These are phyloP conservation scores for Cubamyces lactineus DNA, from an alignment of 768 basidiomycete genomes.

Conservation along the genomic window DNA sequence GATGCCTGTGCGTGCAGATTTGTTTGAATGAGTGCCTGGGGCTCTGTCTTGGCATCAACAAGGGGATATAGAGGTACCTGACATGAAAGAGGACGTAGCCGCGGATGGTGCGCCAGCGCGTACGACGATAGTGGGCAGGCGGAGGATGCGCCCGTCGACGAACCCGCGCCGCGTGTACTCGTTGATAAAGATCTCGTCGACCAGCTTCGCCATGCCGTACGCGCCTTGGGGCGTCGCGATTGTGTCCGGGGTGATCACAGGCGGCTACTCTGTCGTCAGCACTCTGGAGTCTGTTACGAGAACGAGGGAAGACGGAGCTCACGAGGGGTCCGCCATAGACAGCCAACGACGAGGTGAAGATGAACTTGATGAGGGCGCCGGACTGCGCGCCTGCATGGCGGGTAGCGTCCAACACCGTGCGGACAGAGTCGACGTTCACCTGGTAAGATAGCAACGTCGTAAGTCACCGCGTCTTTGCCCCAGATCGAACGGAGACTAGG, in stretches of 20 bases:
- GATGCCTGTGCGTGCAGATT: slow-evolving; percentile 39
- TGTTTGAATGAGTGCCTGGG: neutral
- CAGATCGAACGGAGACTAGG: neutral
- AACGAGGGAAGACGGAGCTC: slow-evolving; percentile 4
- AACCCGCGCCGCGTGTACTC: slow-evolving; percentile 62
- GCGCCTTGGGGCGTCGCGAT: slow-evolving; percentile 58
- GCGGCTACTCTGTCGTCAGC: slow-evolving; percentile 35
- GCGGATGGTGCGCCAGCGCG: slow-evolving; percentile 56
- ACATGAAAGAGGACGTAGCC: slow-evolving; percentile 60
- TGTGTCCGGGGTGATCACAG: slow-evolving; percentile 50
- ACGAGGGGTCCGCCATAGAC: slow-evolving; percentile 61
- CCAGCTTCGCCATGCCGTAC: slow-evolving; percentile 60
- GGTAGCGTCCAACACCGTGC: slow-evolving; percentile 44
- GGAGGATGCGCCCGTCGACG: slow-evolving; percentile 60
- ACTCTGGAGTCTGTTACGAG: neutral
- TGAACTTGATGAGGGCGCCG: slow-evolving; percentile 48
- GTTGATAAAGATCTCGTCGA: slow-evolving; percentile 58
- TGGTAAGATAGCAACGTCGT: slow-evolving; percentile 23
- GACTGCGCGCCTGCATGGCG: slow-evolving; percentile 33
- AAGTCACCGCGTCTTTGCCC: too few relatives aligned
- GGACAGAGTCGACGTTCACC: slow-evolving; percentile 63
- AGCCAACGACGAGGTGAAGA: slow-evolving; percentile 61
- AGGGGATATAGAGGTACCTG: slow-evolving; percentile 41
- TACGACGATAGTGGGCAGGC: slow-evolving; percentile 62
- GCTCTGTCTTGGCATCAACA: neutral